Conservation (phyloP, 768 basidiomycete genomes). For the Tricholomella constricta region DNA sequence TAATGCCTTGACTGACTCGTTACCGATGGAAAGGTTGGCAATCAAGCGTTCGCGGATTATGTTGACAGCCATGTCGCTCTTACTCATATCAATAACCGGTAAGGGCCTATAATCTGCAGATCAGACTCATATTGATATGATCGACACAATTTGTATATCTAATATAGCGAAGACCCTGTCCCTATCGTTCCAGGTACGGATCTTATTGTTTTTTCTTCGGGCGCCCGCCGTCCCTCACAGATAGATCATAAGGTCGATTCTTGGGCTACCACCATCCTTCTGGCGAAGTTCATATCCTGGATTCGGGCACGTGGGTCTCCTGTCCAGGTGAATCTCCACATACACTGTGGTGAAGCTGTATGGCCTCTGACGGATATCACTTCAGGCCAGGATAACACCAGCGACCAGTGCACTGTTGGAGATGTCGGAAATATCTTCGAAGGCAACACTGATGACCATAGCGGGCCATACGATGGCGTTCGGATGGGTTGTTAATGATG, state of each 20-base stretch:
- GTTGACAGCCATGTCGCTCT: conserved; percentile 58
- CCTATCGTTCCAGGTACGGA: conserved; percentile 42
- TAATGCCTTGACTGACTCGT: too few relatives aligned
- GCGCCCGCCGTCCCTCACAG: background rate
- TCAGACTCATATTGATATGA: too few relatives aligned
- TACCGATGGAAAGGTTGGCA: conserved; percentile 53
- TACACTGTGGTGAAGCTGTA: background rate
- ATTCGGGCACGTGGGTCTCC: conserved; percentile 49
- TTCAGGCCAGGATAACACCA: conserved; percentile 61
- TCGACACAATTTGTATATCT: too few relatives aligned
- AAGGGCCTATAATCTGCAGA: conserved; percentile 4
- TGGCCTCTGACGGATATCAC: background rate
- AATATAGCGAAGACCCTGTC: conserved; percentile 39
- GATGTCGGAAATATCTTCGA: conserved; percentile 53
- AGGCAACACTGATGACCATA: conserved; percentile 46
- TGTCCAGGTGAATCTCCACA: conserved; percentile 48
- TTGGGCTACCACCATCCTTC: conserved; percentile 42
- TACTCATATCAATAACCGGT: conserved; percentile 66
- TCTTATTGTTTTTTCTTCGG: background rate
- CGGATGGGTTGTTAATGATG: conserved; percentile 25
- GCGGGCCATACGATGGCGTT: conserved; percentile 41
- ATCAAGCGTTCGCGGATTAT: conserved; percentile 62
- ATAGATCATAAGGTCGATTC: conserved; percentile 28
- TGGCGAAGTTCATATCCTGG: conserved; percentile 54
- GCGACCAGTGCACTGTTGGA: conserved; percentile 50